Evolutionary conservation across 441 rosid genomes (phyloP).

Genomic region (Syzygium syzygioides): DNA sequence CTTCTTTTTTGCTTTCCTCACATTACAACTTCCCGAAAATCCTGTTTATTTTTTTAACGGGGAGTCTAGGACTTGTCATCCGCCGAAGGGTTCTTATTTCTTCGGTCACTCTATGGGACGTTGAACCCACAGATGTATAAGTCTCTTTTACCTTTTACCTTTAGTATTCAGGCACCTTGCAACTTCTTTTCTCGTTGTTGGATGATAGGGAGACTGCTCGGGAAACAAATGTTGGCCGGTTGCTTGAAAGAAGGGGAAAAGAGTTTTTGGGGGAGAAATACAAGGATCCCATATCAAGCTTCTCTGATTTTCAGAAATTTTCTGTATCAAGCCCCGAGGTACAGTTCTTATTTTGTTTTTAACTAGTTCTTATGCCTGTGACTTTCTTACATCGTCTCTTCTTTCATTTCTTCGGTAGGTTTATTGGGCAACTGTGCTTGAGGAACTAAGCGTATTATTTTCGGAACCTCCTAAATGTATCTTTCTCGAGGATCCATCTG

Average conservation of each 20-base stretch:
- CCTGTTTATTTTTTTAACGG: not conserved
- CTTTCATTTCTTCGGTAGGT: conserved; percentile 30
- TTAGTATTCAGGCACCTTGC: not conserved
- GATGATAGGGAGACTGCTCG: conserved; percentile 45
- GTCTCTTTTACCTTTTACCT: not conserved
- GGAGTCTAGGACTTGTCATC: not conserved
- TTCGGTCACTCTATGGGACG: not conserved
- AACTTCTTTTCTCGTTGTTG: not conserved
- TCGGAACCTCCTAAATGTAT: conserved; percentile 61
- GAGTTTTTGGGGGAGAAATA: conserved; percentile 63
- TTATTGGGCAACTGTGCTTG: conserved; percentile 70
- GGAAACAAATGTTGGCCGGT: conserved; percentile 54
- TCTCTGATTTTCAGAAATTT: conserved; percentile 74
- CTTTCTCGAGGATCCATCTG: conserved; percentile 29
- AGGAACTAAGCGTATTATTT: conserved; percentile 51
- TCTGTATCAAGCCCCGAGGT: conserved; percentile 87
- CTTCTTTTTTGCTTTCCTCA: not conserved
- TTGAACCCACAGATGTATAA: not conserved
- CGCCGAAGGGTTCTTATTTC: not conserved
- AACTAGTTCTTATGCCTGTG: not conserved
- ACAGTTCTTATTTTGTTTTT: not conserved
- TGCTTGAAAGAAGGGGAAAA: conserved; percentile 60
- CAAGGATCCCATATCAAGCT: conserved; percentile 66
- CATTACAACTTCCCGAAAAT: not conserved
- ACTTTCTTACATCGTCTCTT: not conserved